phyloP scores from a whole-genome alignment of 306 rosid genomes.

The Begonia loranthoides region DNA sequence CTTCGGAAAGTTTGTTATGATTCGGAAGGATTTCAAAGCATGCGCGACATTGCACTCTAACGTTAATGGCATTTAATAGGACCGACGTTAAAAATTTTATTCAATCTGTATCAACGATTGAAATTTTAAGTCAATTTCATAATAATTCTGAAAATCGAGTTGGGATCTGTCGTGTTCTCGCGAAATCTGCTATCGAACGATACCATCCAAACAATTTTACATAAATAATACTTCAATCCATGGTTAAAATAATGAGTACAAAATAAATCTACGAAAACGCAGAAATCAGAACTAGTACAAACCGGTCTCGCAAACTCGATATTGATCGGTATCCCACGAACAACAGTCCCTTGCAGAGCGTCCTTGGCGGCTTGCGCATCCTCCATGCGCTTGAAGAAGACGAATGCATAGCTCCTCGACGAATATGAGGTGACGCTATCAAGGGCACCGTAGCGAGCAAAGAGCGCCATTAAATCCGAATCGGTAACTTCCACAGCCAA shows the following conservation, averaged over 20 bases:
- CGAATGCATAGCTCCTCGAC: conserved; percentile 75
- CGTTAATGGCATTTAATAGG: too few relatives aligned
- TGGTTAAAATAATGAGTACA: conserved; percentile 1
- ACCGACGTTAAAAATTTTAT: too few relatives aligned
- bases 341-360: conserved; percentile 49
- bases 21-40: too few relatives aligned
- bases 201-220: conserved; percentile 8
- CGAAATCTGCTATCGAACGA: background rate
- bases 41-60: too few relatives aligned
- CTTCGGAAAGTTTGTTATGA: too few relatives aligned
- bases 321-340: conserved; percentile 51
- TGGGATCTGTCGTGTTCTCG: background rate
- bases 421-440: conserved; percentile 81
- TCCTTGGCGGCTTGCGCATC: conserved; percentile 88
- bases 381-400: conserved; percentile 64
- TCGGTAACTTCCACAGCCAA: conserved; percentile 63
- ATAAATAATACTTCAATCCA: conserved; percentile 13
- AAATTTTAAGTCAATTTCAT: too few relatives aligned
- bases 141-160: too few relatives aligned
- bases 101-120: too few relatives aligned
- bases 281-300: conserved; percentile 73
- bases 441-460: conserved; percentile 68
- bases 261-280: conserved; percentile 23
- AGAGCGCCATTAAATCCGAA: conserved; percentile 61
- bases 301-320: conserved; percentile 98